A percentile compares a stretch with the other conserved stretches of the same genome.
Conservation (phyloP, 441 rosid genomes). For the Eutrema salsugineum region DNA sequence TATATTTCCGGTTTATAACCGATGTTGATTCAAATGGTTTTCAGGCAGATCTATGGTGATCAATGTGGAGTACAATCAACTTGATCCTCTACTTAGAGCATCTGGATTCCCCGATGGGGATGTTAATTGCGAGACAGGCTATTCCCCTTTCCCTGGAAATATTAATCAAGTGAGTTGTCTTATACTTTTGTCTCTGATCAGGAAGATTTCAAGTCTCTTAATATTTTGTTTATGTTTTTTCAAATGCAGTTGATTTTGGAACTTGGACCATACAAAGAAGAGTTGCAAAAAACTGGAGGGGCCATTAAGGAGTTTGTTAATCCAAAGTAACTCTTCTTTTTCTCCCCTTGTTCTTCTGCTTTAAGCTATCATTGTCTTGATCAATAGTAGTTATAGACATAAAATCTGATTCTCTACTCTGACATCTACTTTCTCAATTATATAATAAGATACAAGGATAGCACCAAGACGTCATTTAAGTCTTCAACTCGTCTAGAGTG, state of each 20-base stretch:
- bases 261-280: constrained; percentile 80
- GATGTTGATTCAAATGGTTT: constrained; percentile 20
- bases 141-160: constrained; percentile 96
- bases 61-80: constrained; percentile 98
- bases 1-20: not conserved
- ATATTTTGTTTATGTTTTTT: constrained; percentile 18
- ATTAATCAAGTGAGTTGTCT: constrained; percentile 75
- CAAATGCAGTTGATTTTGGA: constrained; percentile 72
- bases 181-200: not conserved
- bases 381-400: not conserved
- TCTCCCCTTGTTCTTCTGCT: not conserved
- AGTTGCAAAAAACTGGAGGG: constrained; percentile 87
- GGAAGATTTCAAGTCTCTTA: not conserved
- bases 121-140: constrained; percentile 87
- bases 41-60: constrained; percentile 94
- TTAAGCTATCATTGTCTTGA: not conserved
- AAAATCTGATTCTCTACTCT: not conserved
- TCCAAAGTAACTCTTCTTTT: constrained; percentile 68
- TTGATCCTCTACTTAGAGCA: constrained; percentile 96
- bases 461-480: constrained; percentile 80
- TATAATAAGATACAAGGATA: constrained; percentile 80
- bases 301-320: constrained; percentile 95
- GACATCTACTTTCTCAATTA: not conserved
- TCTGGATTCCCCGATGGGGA: constrained; percentile 85
- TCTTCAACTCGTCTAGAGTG: constrained; percentile 97